These are phyloP conservation scores for Zasmidium cellare DNA, from an alignment of 2,329 filamentous ascomycete genomes.

Conservation along the genomic window DNA sequence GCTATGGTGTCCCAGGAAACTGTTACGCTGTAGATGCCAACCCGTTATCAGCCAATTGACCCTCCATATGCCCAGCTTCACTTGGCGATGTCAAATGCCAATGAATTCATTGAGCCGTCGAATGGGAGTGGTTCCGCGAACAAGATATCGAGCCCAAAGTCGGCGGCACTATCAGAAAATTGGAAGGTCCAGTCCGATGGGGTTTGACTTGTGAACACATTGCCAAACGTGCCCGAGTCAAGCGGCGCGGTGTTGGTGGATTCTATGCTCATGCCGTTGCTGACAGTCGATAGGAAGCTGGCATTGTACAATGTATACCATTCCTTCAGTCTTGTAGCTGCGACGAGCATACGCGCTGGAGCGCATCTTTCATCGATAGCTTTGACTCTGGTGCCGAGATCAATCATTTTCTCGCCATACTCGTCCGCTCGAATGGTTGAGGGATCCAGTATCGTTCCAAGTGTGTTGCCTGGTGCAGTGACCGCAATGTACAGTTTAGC, in stretches of 20 bases:
- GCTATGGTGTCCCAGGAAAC: not conserved
- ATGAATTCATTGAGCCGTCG: not conserved
- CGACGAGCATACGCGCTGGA: slow-evolving; percentile 21
- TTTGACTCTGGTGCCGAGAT: slow-evolving; percentile 4
- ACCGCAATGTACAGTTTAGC: slow-evolving; percentile 30
- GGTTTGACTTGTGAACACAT: not conserved
- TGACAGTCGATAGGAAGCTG: slow-evolving; percentile 5
- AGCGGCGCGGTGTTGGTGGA: not conserved
- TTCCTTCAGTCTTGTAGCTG: slow-evolving; percentile 17
- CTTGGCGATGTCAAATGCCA: not conserved
- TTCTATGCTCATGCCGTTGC: not conserved
- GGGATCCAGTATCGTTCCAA: slow-evolving; percentile 26
- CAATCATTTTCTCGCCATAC: slow-evolving; percentile 27
- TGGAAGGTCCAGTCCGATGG: slow-evolving; percentile 13
- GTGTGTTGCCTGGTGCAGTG: slow-evolving; percentile 27
- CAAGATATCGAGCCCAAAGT: slow-evolving; percentile 21
- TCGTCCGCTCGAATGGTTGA: slow-evolving; percentile 27
- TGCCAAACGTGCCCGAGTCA: not conserved
- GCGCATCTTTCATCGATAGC: slow-evolving; percentile 18
- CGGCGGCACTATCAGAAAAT: slow-evolving; percentile 14
- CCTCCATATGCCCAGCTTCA: not conserved
- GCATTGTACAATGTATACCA: slow-evolving; percentile 22
- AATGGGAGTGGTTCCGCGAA: slow-evolving; percentile 19
- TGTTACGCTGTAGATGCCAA: not conserved
- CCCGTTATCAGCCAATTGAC: not conserved